Base-by-base conservation (phyloP, 495 filamentous ascomycete genomes). In the Penicillium atrosanguineum region DNA sequence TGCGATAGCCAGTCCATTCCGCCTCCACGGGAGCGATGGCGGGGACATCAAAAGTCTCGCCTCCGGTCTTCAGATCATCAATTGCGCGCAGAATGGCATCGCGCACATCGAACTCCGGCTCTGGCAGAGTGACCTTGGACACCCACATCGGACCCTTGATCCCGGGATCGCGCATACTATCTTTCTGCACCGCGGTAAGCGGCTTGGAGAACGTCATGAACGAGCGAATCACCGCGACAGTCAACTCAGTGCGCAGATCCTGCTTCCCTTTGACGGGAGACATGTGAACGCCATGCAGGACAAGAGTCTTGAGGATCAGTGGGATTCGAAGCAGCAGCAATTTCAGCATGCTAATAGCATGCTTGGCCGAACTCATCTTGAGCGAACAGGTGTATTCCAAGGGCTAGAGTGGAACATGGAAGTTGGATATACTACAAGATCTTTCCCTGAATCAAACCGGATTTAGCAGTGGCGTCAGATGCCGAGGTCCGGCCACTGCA, bases 101-200 rank as follows among this genome's bases (percentile, higher is more conserved):
- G 44, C 83, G 79, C 8, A 87, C 68, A 57, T 84, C 78, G 26
- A 76, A 66, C 50, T 82, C 82, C 14, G 83, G 83, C 23, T 61
- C 65, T 0, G 83, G 78, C 21, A 90, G 68, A 0, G 73, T 77
- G 31, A 85, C 81, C 40, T 83, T 87, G 48, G 81, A 84, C 31
- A 95, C 74, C 92, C 92, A 96, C 60, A 94, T 83, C 28, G 78
- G 79, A 4, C 89, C 89, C 62, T 91, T 90, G 60, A 95, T 74
- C 7, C 82, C 83, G 0, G 83, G 82, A 28, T 88, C 87, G 45
- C 74, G 79, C 40, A 79, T 63, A 5, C 82, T 79, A 29, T 79
- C 57, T n/a, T 71, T 72, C 65, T 97, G 93, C 34, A 78, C 69
- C 50, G 83, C 79, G 34, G 81, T 72, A 20, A 96, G 67, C 8